phyloP scores from a whole-genome alignment of 2,329 filamentous ascomycete species.

The Polytolypa hystricis region DNA sequence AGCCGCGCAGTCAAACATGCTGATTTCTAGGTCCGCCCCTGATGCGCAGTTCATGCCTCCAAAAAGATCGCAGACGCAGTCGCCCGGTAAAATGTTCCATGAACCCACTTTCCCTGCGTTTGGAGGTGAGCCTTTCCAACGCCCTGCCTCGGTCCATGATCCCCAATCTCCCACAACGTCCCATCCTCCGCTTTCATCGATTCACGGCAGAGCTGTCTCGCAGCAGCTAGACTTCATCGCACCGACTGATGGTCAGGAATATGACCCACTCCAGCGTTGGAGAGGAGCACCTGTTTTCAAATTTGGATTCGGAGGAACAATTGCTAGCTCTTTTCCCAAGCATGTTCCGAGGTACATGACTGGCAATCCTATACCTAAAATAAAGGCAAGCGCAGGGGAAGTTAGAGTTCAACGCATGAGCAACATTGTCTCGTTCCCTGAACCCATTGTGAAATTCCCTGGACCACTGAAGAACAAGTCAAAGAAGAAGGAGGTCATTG shows the following conservation, averaged over 20 bases:
- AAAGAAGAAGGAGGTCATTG: conserved; percentile 86
- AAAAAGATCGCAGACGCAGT: conserved; percentile 46
- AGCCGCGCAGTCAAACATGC: not conserved
- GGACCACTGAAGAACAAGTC: conserved; percentile 79
- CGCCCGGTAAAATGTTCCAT: conserved; percentile 44
- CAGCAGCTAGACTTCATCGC: conserved; percentile 44
- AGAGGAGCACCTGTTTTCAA: conserved; percentile 75
- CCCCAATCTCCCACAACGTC: conserved; percentile 18
- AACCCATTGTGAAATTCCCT: conserved; percentile 70
- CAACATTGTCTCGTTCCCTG: conserved; percentile 58
- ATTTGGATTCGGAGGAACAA: conserved; percentile 76
- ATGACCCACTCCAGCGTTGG: conserved; percentile 80
- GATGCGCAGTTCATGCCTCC: conserved; percentile 27
- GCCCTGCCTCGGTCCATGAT: conserved; percentile 46
- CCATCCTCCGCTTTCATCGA: conserved; percentile 27
- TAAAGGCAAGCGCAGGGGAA: conserved; percentile 72
- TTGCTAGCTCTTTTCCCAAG: conserved; percentile 79
- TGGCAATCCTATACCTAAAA: conserved; percentile 59
- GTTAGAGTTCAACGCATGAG: conserved; percentile 68
- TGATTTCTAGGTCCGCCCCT: not conserved
- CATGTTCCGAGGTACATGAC: conserved; percentile 77
- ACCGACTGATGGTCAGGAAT: conserved; percentile 44
- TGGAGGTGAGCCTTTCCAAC: conserved; percentile 36
- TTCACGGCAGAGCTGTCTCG: conserved; percentile 33
- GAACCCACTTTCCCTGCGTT: conserved; percentile 34